phyloP scores from a whole-genome alignment of 2,329 filamentous ascomycete species.

The Aspergillus sp. region DNA sequence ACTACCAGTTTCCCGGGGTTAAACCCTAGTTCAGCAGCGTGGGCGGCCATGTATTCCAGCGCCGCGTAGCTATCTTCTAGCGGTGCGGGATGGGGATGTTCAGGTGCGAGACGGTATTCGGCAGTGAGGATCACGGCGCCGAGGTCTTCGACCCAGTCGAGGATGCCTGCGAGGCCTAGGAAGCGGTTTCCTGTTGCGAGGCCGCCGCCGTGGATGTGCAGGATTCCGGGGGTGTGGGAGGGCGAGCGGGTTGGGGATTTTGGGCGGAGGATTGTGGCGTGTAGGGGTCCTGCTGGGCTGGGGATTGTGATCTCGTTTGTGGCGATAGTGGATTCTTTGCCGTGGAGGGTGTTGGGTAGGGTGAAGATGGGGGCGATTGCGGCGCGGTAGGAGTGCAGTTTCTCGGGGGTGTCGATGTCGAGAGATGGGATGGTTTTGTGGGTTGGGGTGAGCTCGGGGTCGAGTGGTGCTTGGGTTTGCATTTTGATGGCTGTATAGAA shows the following conservation, averaged over 20 bases:
- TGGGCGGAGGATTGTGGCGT: slow-evolving; percentile 9
- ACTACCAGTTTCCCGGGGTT: slow-evolving; percentile 58
- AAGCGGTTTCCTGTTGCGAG: background rate
- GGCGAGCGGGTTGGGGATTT: slow-evolving; percentile 4
- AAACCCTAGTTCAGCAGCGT: slow-evolving; percentile 58
- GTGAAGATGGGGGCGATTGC: slow-evolving; percentile 1
- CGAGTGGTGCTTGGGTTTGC: background rate
- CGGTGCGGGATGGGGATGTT: slow-evolving; percentile 63
- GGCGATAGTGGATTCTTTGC: slow-evolving; percentile 5
- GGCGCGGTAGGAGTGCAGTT: background rate
- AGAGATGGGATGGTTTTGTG: background rate
- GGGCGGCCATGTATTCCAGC: slow-evolving; percentile 57
- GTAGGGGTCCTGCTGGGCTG: slow-evolving; percentile 11
- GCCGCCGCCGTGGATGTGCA: slow-evolving; percentile 45
- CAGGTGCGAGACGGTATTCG: slow-evolving; percentile 68
- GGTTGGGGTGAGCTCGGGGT: background rate
- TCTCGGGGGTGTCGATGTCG: background rate
- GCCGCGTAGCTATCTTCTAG: slow-evolving; percentile 67
- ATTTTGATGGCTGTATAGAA: too few relatives aligned
- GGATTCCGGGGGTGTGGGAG: slow-evolving; percentile 49
- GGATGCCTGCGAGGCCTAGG: background rate
- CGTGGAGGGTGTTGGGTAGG: background rate
- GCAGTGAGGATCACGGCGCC: slow-evolving; percentile 63
- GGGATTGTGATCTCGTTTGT: slow-evolving; percentile 8
- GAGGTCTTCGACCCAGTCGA: slow-evolving; percentile 42